Conservation (phyloP, 2,329 filamentous ascomycete species). For the Gnomoniopsis smithogilvyi region DNA sequence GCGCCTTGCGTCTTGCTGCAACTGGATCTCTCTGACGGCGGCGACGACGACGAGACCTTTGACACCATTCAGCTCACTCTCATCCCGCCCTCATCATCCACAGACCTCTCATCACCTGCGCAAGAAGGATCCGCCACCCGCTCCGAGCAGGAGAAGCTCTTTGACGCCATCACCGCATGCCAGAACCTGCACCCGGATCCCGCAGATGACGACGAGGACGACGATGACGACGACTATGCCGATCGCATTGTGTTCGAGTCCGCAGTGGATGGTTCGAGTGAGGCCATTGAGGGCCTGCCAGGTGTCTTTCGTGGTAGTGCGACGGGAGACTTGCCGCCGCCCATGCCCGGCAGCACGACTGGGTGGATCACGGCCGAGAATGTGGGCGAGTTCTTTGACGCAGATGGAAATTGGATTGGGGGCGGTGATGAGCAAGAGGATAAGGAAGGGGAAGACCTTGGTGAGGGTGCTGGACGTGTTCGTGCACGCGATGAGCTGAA, state of each 20-base stretch:
- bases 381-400: constrained; percentile 78
- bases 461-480: constrained; percentile 62
- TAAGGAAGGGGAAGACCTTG: constrained; percentile 48
- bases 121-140: constrained; percentile 22
- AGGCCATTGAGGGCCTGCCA: constrained; percentile 53
- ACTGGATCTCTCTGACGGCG: constrained; percentile 59
- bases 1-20: constrained; percentile 63
- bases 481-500: constrained; percentile 50
- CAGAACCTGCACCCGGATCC: constrained; percentile 75
- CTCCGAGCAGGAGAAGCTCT: constrained; percentile 47
- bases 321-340: constrained; percentile 56
- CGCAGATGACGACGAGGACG: constrained; percentile 54
- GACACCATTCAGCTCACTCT: constrained; percentile 67
- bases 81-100: constrained; percentile 40
- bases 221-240: constrained; percentile 47
- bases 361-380: constrained; percentile 94
- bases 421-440: constrained; percentile 29
- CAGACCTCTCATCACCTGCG: constrained; percentile 19
- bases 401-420: constrained; percentile 73
- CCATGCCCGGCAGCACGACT: constrained; percentile 60
- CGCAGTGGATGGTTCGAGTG: constrained; percentile 54
- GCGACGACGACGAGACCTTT: constrained; percentile 59
- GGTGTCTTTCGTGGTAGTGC: constrained; percentile 49
- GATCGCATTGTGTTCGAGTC: constrained; percentile 58
- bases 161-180: constrained; percentile 68